Percentiles rank a stretch among this genome's conserved stretches.
Conservation (phyloP, 495 filamentous ascomycete genomes). For the Penicillium fimorum region DNA sequence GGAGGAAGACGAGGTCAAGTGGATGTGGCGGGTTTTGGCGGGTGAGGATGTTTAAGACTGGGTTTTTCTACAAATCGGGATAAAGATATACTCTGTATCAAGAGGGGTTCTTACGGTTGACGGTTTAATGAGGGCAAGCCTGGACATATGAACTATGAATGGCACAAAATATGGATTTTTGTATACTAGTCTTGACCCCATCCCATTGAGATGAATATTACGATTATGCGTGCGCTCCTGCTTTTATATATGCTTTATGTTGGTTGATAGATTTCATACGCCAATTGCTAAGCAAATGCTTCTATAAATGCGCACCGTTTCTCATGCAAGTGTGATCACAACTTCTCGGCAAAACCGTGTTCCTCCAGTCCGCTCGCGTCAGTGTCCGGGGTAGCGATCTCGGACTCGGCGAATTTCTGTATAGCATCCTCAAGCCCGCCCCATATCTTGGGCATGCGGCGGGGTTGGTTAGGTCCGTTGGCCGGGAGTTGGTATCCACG, state of each 20-base stretch:
- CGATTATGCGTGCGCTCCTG: conserved; percentile 9
- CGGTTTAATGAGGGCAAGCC: conserved; percentile 4
- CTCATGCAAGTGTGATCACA: conserved; percentile 14
- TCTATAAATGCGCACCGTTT: conserved; percentile 6
- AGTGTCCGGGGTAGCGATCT: conserved; percentile 48
- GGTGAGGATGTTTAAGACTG: conserved; percentile 22
- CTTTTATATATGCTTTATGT: conserved; percentile 7
- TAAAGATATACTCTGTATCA: conserved; percentile 23
- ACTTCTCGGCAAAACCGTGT: conserved; percentile 60
- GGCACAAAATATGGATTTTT: conserved; percentile 25
- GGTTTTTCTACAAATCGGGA: background rate
- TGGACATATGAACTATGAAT: conserved; percentile 17
- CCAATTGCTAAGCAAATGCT: conserved; percentile 14
- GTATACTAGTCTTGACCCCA: conserved; percentile 28
- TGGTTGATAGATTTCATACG: conserved; percentile 7
- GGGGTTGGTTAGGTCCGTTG: conserved; percentile 58
- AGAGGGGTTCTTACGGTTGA: background rate
- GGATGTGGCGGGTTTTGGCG: conserved; percentile 44
- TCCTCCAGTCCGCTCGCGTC: conserved; percentile 55
- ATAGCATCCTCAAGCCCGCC: conserved; percentile 51
- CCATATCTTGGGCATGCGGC: conserved; percentile 68
- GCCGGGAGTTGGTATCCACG: conserved; percentile 83
- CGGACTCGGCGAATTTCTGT: conserved; percentile 51
- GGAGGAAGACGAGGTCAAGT: conserved; percentile 44
- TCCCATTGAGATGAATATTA: conserved; percentile 20